phyloP scores from a whole-genome alignment of 2,329 filamentous ascomycete species.

The Aspergillus sp. region DNA sequence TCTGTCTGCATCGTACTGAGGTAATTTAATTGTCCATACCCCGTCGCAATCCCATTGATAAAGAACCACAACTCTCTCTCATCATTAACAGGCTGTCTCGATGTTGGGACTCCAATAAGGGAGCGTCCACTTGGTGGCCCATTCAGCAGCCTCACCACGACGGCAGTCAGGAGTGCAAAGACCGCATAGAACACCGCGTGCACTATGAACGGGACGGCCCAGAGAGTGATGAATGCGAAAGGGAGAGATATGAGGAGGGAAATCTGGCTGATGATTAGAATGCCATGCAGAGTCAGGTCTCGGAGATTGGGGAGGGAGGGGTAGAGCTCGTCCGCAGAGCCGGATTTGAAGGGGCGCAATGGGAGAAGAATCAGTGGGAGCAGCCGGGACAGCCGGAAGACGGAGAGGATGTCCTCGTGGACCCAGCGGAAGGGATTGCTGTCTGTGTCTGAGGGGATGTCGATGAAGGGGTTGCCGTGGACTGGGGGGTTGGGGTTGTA shows the following conservation, averaged over 20 bases:
- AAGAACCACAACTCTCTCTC: conserved; percentile 5
- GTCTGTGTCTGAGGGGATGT: conserved; percentile 6
- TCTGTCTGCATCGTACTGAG: no score
- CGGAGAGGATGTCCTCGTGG: background rate
- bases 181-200: background rate
- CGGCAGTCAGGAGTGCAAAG: background rate
- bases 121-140: background rate
- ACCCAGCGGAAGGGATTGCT: background rate
- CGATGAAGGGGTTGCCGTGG: conserved; percentile 4
- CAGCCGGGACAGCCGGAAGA: background rate
- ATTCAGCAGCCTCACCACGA: background rate
- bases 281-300: background rate
- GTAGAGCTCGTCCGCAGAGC: conserved; percentile 1
- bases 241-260: background rate
- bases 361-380: background rate
- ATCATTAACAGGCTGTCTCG: background rate
- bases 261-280: background rate
- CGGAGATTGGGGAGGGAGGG: background rate
- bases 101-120: background rate
- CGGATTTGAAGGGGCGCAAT: background rate
- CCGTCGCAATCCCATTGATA: conserved; percentile 5
- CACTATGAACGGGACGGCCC: background rate
- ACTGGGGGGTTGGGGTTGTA: background rate
- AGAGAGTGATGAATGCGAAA: background rate
- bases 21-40: background rate